Evolutionary conservation across 768 basidiomycete genomes (phyloP), one percentile per base, ranked within the genome.

Genomic region (Russula virescens): DNA sequence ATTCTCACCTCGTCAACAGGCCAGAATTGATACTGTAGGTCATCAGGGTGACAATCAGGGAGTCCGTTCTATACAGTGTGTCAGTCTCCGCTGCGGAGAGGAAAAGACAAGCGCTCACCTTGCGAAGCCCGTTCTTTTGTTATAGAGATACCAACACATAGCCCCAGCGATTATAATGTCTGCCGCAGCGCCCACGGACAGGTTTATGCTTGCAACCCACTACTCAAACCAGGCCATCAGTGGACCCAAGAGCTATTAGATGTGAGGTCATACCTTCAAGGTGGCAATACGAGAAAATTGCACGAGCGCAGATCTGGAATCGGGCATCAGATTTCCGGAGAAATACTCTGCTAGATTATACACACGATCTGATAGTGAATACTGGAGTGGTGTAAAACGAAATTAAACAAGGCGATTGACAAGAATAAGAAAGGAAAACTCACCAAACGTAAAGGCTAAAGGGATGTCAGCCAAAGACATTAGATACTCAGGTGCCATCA

Each of bases 171-270:
- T 81, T 59, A 81, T 72, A 62, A 80, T 73, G 65, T 82, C 81
- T 13, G 80, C 77, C 19, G 76, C 76, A n/a, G 79, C 78, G 26
- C 79, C 79, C 81, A 82, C 58, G 78, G 76, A 38, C 79, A 77
- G 9, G 73, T 28, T 1, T 26, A 75, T 66, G 64, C 76, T 78
- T 9, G 81, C 79, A 14, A 83, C 75, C 82, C 81, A 82, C 81
- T 77, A 58, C 38, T n/a, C 42, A 43, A 18, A 3, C 16, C 9
- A 11, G 16, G 23, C 23, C 18, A 19, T 53, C 11, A 58, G 50
- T 19, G 19, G 13, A 9, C 14, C n/a, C 28, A 28, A 46, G 38
- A 43, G 14, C 23, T 18, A 28, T n/a, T 13, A 31, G 11, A 25
- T 1, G 4, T 48, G 5, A n/a, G 73, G 45, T 25, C 71, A 69